A percentile compares a stretch with the other conserved stretches of the same genome.
Conservation (phyloP, 192 early-diverging fungal genomes). For the Backusella luteola region DNA sequence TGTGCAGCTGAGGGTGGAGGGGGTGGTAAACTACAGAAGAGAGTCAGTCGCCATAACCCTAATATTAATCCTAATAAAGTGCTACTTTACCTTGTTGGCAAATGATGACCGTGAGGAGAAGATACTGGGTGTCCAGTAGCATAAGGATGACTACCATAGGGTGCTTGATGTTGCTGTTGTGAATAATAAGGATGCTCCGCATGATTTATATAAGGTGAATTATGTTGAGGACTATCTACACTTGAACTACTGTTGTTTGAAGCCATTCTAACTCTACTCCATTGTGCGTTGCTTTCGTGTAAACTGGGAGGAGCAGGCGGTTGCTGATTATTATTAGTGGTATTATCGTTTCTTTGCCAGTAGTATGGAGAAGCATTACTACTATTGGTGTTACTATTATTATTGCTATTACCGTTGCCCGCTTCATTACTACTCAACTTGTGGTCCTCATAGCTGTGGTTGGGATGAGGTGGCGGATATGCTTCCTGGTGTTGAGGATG, state of each 20-base stretch:
- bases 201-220: slow-evolving; percentile 15
- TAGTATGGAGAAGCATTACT: slow-evolving; percentile 5
- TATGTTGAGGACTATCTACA: slow-evolving; percentile 7
- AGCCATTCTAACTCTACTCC: slow-evolving; percentile 18
- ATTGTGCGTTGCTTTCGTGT: not conserved
- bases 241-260: slow-evolving; percentile 12
- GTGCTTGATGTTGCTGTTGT: slow-evolving; percentile 6
- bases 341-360: slow-evolving; percentile 9
- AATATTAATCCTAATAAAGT: not conserved
- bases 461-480: not conserved
- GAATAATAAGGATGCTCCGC: slow-evolving; percentile 7
- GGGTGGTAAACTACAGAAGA: slow-evolving; percentile 3
- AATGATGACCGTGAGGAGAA: not conserved
- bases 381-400: not conserved
- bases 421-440: not conserved
- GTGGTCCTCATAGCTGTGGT: not conserved
- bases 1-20: slow-evolving; percentile 1
- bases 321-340: not conserved
- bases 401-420: not conserved
- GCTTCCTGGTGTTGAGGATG: not conserved
- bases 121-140: not conserved
- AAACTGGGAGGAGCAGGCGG: not conserved
- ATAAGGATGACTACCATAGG: not conserved
- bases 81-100: not conserved
- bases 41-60: not conserved